Percentiles rank a stretch among this genome's conserved stretches.
Conservation (phyloP, 805 yeast genomes). For the Ogataea degrootiae region DNA sequence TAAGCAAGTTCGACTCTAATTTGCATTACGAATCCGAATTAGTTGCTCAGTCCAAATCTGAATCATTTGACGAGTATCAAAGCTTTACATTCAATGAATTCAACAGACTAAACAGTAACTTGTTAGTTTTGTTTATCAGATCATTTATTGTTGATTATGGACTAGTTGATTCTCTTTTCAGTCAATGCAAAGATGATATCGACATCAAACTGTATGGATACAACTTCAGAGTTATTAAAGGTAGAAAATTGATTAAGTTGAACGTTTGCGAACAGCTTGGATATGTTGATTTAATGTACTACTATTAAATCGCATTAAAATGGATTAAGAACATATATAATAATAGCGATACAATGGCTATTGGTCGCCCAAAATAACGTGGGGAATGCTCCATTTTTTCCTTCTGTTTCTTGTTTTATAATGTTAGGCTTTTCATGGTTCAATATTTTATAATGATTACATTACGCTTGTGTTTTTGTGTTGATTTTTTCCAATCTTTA, state of each 20-base stretch:
- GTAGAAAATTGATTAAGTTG: slow-evolving; percentile 16
- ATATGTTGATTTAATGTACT: slow-evolving; percentile 20
- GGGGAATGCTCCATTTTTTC: too few species aligned
- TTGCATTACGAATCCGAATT: slow-evolving; percentile 18
- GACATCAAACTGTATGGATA: slow-evolving; percentile 24
- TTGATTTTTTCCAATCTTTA: too few species aligned
- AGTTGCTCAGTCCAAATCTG: slow-evolving; percentile 14
- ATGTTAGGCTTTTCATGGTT: too few species aligned
- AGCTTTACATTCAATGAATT: slow-evolving; percentile 17
- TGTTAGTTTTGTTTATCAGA: slow-evolving; percentile 24
- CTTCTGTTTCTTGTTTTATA: too few species aligned
- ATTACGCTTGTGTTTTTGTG: too few species aligned
- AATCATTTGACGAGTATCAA: slow-evolving; percentile 14
- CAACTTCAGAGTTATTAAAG: slow-evolving; percentile 17
- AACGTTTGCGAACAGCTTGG: slow-evolving; percentile 18
- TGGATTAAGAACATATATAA: too few species aligned
- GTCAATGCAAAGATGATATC: too few species aligned
- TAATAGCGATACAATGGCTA: too few species aligned
- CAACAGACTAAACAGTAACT: slow-evolving; percentile 10
- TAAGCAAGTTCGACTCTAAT: slow-evolving; percentile 14
- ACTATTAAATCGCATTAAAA: not conserved
- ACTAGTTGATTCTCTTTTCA: slow-evolving; percentile 7
- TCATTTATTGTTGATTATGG: slow-evolving; percentile 12
- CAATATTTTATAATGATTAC: too few species aligned
- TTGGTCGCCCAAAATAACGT: too few species aligned